phyloP scores from a whole-genome alignment of 306 rosid species.

The Gynostemma pentaphyllum region DNA sequence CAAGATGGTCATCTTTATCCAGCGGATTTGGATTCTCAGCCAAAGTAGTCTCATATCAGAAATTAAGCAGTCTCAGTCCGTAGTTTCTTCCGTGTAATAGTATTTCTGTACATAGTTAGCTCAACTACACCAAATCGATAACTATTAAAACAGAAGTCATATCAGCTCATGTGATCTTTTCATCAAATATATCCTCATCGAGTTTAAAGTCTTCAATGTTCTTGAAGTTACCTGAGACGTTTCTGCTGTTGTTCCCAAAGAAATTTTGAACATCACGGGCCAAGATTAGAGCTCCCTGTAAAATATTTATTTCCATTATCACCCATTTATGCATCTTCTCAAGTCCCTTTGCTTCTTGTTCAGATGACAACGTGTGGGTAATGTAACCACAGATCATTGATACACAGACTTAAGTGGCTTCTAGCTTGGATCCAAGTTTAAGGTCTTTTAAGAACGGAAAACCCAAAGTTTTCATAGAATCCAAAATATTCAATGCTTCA shows the following conservation, averaged over 20 bases:
- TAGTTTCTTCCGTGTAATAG: too few relatives aligned
- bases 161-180: neutral
- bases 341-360: neutral
- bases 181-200: neutral
- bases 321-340: neutral
- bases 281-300: neutral
- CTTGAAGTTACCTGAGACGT: neutral
- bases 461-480: slow-evolving; percentile 36
- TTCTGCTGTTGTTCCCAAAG: neutral
- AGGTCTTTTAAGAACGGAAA: slow-evolving; percentile 50
- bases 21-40: neutral
- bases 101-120: too few relatives aligned
- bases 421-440: slow-evolving; percentile 39
- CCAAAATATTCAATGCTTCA: slow-evolving; percentile 44
- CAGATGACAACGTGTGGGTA: neutral
- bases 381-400: neutral
- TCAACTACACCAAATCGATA: neutral
- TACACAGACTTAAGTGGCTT: neutral
- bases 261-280: neutral
- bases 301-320: neutral
- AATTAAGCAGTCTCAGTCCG: neutral
- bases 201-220: neutral
- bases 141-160: neutral
- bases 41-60: neutral
- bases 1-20: neutral